Percentiles rank a stretch among this genome's conserved stretches.
Conservation (phyloP, 2,329 filamentous ascomycete species). For the Talaromyces sp. region DNA sequence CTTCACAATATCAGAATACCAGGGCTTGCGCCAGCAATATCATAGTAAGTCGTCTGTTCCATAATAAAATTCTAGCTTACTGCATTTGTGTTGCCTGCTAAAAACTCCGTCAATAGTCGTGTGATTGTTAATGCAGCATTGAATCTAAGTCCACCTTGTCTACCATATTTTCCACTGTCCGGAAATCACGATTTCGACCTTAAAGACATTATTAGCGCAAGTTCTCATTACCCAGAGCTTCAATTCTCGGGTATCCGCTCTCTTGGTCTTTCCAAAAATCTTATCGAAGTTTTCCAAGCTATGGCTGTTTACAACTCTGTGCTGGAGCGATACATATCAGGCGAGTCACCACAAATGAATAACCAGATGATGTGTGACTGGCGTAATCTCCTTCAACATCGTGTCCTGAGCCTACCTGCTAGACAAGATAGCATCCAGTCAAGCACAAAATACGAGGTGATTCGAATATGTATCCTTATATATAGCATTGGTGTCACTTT, state of each 20-base stretch:
- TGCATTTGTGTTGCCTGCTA: not conserved
- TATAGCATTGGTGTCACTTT: not conserved
- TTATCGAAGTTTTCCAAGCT: not conserved
- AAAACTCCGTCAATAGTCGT: constrained; percentile 5
- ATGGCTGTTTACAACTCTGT: constrained; percentile 32
- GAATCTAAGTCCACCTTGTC: not conserved
- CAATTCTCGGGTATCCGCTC: not conserved
- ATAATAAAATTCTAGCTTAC: not conserved
- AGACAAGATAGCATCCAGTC: constrained; percentile 18
- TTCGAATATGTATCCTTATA: not conserved
- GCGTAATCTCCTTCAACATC: constrained; percentile 40
- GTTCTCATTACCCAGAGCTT: not conserved
- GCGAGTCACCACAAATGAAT: constrained; percentile 21
- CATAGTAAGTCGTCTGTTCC: constrained; percentile 31
- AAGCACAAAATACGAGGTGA: not conserved
- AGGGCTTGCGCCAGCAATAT: constrained; percentile 33
- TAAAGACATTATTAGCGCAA: not conserved
- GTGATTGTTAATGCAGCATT: constrained; percentile 21
- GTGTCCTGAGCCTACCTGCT: constrained; percentile 32
- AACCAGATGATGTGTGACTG: constrained; percentile 33
- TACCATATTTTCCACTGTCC: not conserved
- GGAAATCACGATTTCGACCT: not conserved
- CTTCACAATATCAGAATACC: constrained; percentile 31
- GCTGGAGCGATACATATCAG: constrained; percentile 26
- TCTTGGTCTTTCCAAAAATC: not conserved